Evolutionary conservation across 345 rosid species (phyloP).

Genomic region (Salix exigua): DNA sequence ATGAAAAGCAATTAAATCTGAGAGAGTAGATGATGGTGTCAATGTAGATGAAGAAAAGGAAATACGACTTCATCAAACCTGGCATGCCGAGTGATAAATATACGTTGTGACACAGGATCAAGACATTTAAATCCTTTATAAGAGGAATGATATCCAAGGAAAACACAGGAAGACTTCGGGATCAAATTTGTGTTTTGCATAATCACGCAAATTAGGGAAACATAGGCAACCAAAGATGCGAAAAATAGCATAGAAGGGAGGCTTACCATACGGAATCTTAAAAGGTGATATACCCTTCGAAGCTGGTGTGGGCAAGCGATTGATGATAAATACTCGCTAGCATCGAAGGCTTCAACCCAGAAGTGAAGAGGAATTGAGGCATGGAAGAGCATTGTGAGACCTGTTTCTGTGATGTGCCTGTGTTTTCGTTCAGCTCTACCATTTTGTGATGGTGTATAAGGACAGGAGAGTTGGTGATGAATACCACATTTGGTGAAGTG

Average conservation of each 20-base stretch:
- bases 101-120: not conserved
- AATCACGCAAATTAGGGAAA: not conserved
- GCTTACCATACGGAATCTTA: not conserved
- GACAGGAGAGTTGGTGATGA: not conserved
- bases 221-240: not conserved
- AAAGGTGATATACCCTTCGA: not conserved
- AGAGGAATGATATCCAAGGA: not conserved
- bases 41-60: not conserved
- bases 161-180: not conserved
- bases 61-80: conserved; percentile 1
- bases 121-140: not conserved
- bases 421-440: not conserved
- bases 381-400: not conserved
- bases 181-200: not conserved
- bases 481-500: not conserved
- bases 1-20: not conserved
- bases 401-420: not conserved
- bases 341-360: not conserved
- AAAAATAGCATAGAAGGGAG: not conserved
- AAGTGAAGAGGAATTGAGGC: no score
- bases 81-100: not conserved
- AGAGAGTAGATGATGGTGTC: no score
- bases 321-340: not conserved
- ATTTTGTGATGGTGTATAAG: not conserved
- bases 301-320: not conserved